Evolutionary conservation across 2,329 filamentous ascomycete species (phyloP).

Genomic region (Zymoseptoria crescenta): DNA sequence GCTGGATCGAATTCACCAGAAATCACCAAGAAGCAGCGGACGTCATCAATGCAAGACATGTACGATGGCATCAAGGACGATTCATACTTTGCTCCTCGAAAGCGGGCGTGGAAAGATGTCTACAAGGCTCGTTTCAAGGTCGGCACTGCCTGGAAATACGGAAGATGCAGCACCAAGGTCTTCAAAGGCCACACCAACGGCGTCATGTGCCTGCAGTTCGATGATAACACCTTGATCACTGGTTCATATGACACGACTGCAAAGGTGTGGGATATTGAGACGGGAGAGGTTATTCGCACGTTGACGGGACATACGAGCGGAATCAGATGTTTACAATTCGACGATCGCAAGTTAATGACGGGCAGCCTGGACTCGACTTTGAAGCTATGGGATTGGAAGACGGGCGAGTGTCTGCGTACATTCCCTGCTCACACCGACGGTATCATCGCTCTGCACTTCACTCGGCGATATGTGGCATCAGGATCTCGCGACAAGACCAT

Average conservation of each 20-base stretch:
- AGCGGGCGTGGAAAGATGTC: constrained; percentile 87
- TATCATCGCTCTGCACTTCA: constrained; percentile 82
- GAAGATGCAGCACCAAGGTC: constrained; percentile 73
- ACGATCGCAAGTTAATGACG: constrained; percentile 83
- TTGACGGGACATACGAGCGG: constrained; percentile 73
- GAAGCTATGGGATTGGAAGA: constrained; percentile 95
- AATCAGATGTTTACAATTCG: constrained; percentile 85
- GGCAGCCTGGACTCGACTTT: constrained; percentile 82
- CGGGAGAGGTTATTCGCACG: constrained; percentile 76
- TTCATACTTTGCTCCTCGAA: constrained; percentile 44
- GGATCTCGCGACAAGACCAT: constrained; percentile 85
- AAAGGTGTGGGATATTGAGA: constrained; percentile 93
- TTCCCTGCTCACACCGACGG: constrained; percentile 72
- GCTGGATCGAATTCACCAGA: constrained; percentile 17
- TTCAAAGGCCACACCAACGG: constrained; percentile 87
- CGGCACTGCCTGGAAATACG: constrained; percentile 95
- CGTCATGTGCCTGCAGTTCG: constrained; percentile 70
- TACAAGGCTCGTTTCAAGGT: constrained; percentile 95
- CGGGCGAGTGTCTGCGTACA: constrained; percentile 75
- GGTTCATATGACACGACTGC: constrained; percentile 93
- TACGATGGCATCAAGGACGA: constrained; percentile 21
- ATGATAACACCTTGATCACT: constrained; percentile 84
- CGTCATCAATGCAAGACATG: constrained; percentile 12
- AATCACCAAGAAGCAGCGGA: constrained; percentile 22
- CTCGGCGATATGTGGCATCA: constrained; percentile 73